phyloP scores from a whole-genome alignment of 805 yeast genomes.

The Pichia manshurica region DNA sequence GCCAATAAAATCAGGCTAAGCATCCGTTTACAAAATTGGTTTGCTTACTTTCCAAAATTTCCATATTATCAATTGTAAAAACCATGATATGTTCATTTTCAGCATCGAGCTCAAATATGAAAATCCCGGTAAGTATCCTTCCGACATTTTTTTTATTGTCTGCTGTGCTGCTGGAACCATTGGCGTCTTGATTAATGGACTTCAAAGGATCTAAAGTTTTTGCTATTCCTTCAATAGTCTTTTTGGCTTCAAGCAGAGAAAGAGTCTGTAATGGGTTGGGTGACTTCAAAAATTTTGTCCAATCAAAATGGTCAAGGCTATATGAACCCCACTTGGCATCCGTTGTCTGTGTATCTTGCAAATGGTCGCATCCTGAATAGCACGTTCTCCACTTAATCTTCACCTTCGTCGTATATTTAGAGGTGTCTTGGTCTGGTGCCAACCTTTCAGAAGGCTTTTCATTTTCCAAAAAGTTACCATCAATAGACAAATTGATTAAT shows the following conservation, averaged over 20 bases:
- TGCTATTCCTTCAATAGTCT: conserved; percentile 12
- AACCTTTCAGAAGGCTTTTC: background rate
- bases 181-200: background rate
- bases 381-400: conserved; percentile 56
- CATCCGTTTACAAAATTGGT: conserved; percentile 12
- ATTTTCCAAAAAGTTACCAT: conserved; percentile 19
- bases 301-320: conserved; percentile 19
- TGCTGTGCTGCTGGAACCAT: background rate
- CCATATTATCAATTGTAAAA: conserved; percentile 64
- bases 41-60: conserved; percentile 44
- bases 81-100: conserved; percentile 50
- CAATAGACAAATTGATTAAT: conserved; percentile 23
- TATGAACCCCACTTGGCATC: conserved; percentile 26
- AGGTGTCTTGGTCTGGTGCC: conserved; percentile 19
- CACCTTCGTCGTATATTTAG: conserved; percentile 42
- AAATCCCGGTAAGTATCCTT: conserved; percentile 46
- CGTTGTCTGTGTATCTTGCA: conserved; percentile 26
- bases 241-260: conserved; percentile 12
- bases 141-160: conserved; percentile 21
- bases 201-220: conserved; percentile 8
- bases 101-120: conserved; percentile 58
- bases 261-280: conserved; percentile 12
- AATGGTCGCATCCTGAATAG: conserved; percentile 44
- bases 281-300: conserved; percentile 18
- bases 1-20: too few relatives aligned